Base-by-base conservation (phyloP, 306 rosid genomes). In the Vigna angularis region DNA sequence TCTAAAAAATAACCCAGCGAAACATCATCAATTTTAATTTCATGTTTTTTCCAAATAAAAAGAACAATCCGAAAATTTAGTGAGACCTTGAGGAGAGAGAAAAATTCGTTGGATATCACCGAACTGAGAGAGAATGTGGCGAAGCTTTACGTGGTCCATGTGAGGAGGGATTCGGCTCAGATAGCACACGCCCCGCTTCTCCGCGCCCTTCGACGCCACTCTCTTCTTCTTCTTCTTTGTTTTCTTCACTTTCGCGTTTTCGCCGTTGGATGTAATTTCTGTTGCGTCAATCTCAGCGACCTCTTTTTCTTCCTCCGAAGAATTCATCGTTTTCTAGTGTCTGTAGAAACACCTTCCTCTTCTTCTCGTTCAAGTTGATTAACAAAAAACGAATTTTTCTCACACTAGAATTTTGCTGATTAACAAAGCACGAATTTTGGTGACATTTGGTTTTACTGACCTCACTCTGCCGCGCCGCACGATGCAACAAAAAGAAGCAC, bases 91-190 rank as follows among this genome's bases (percentile, higher is more conserved):
- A 51, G 95, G 93, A 10, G 84, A 75, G 55, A 95, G 92, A 87
- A 87, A 95, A 64, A 95, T 82, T 77, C 96, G 85, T 13, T 82
- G 84, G 48, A 95, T 81, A 58, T 92, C 95, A 17, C 93, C 98
- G 42, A 58, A 86, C 70, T 88, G 95, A 3, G 97, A 89, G 63
- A 95, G 90, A 81, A 89, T 81, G 50, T 84, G 91, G 9, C 92
- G 92, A 79, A 95, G 91, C 73, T 83, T 86, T 55, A 85, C 68
- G 16, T 82, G 95, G 81, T 92, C 92, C 97, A 92, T 94, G 61
- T 83, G 95, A 14, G 93, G 98, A 1, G 98, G 97, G 69, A 95
- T 88, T 7, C 97, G 90, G 78, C 97, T 88, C 83, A 91, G 26
- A 73, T 91, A 93, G 80, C 97, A 93, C 51, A 95, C 86, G 1